These are phyloP conservation scores for Phaffia rhodozyma DNA, from an alignment of 1,284 basidiomycete species.

Conservation along the genomic window DNA sequence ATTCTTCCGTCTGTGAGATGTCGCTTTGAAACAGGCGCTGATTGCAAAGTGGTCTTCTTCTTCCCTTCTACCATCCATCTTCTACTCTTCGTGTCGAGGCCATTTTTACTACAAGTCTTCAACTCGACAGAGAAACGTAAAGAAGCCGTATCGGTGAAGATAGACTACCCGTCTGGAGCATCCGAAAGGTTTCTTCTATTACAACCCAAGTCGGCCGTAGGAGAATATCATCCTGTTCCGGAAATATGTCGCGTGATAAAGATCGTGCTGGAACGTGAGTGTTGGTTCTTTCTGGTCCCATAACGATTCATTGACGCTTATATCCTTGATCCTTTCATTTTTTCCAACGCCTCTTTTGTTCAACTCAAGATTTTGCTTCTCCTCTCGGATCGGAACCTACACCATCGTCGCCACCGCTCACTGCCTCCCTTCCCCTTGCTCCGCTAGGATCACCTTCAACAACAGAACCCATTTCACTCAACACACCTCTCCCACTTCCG, in stretches of 20 bases:
- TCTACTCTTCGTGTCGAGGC: not conserved
- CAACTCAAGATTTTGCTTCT: not conserved
- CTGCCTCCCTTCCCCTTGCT: not conserved
- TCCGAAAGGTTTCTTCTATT: conserved; percentile 11
- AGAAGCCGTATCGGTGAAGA: conserved; percentile 29
- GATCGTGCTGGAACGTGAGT: conserved; percentile 15
- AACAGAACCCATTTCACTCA: not conserved
- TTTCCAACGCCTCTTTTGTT: not conserved
- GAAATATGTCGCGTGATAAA: conserved; percentile 7
- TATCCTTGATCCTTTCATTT: not conserved
- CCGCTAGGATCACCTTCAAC: not conserved
- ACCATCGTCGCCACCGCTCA: not conserved
- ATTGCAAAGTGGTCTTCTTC: no score
- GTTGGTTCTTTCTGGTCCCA: no score
- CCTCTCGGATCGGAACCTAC: not conserved
- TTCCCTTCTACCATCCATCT: not conserved
- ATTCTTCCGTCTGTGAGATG: not conserved
- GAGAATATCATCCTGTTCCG: conserved; percentile 14
- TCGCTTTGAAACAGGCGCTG: not conserved
- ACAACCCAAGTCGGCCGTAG: not conserved
- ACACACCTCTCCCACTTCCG: not conserved
- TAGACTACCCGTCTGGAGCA: conserved; percentile 33
- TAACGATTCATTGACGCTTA: no score
- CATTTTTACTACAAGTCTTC: conserved; percentile 26
- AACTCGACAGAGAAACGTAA: conserved; percentile 32